These are phyloP conservation scores for Petunia secreta DNA, from an alignment of 257 asterid genomes.

Conservation along the genomic window DNA sequence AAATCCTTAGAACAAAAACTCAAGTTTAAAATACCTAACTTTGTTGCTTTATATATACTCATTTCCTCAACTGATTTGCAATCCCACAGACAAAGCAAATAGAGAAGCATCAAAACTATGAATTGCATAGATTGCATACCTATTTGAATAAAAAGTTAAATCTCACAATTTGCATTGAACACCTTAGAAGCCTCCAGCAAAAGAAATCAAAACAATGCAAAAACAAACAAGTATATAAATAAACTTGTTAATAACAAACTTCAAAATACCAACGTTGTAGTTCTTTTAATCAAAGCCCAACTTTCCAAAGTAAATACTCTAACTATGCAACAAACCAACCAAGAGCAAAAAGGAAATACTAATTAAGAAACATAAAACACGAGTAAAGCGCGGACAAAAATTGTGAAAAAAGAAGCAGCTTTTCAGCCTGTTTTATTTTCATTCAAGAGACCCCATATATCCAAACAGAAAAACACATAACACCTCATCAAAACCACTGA, in stretches of 20 bases:
- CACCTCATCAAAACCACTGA: background rate
- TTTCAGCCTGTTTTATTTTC: background rate
- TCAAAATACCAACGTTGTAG: background rate
- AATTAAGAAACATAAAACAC: background rate
- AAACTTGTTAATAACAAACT: background rate
- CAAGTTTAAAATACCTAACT: background rate
- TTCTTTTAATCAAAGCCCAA: background rate
- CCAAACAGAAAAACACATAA: background rate
- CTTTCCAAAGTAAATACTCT: background rate
- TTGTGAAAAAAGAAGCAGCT: background rate
- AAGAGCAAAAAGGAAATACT: background rate
- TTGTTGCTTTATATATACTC: background rate
- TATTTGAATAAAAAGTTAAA: background rate
- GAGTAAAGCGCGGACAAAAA: background rate
- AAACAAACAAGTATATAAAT: background rate
- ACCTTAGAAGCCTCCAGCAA: background rate
- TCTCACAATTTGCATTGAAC: background rate
- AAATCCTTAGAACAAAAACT: background rate
- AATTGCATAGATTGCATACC: background rate
- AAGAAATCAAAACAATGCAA: background rate
- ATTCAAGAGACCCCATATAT: background rate
- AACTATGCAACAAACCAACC: background rate
- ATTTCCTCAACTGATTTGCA: background rate
- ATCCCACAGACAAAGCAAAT: background rate
- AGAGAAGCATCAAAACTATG: background rate